phyloP scores from a whole-genome alignment of 169 alveolate genomes.

The Condylostoma magnum region DNA sequence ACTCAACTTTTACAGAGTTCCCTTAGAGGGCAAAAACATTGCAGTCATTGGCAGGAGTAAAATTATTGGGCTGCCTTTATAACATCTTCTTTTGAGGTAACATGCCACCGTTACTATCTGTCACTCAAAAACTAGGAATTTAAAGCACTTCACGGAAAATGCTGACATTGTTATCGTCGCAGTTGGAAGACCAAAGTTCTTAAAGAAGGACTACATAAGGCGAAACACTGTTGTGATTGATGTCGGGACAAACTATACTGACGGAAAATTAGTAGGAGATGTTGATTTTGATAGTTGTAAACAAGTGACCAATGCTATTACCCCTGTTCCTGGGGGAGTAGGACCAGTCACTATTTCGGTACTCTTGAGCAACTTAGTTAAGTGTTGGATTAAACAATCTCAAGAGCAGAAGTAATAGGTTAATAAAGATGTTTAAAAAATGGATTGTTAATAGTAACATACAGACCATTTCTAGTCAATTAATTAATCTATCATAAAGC shows the following conservation, averaged over 20 bases:
- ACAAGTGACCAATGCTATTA: constrained; percentile 49
- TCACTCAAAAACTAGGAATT: constrained; percentile 53
- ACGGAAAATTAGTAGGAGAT: constrained; percentile 61
- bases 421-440: too few species aligned
- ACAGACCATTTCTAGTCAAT: too few species aligned
- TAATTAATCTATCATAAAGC: too few species aligned
- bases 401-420: too few species aligned
- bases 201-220: constrained; percentile 64
- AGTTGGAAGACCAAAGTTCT: constrained; percentile 63
- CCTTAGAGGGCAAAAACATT: constrained; percentile 61
- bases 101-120: constrained; percentile 77
- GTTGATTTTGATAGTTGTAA: constrained; percentile 57
- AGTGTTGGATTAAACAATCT: too few species aligned
- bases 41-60: constrained; percentile 71
- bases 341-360: constrained; percentile 86
- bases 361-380: constrained; percentile 63
- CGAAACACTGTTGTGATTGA: constrained; percentile 78
- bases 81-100: constrained; percentile 41
- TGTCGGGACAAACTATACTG: constrained; percentile 69
- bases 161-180: constrained; percentile 82
- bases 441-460: too few species aligned
- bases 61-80: constrained; percentile 74
- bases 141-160: constrained; percentile 30
- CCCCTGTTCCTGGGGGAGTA: constrained; percentile 88
- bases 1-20: constrained; percentile 42